A percentile compares a stretch with the other conserved stretches of the same genome.
Conservation (phyloP, 2,329 filamentous ascomycete species). For the Pestalotiopsis sp. region DNA sequence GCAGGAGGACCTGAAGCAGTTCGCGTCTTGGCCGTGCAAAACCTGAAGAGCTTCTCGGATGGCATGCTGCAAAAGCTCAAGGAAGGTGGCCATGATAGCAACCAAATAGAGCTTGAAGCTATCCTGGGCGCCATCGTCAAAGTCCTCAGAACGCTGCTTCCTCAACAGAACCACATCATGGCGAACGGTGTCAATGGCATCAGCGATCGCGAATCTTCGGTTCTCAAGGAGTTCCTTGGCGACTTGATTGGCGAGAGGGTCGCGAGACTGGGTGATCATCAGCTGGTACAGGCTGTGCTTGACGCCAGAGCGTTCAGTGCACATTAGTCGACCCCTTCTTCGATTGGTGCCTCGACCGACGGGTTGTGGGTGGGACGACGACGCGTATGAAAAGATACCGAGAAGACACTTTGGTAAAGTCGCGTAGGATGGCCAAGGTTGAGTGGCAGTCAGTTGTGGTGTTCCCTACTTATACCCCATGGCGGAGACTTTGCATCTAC, state of each 20-base stretch:
- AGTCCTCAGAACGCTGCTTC: constrained; percentile 45
- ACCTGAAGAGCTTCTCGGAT: constrained; percentile 54
- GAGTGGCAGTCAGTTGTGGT: background rate
- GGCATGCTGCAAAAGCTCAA: constrained; percentile 54
- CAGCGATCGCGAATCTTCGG: constrained; percentile 39
- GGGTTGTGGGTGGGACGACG: background rate
- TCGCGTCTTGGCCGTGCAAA: constrained; percentile 55
- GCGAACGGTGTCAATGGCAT: constrained; percentile 42
- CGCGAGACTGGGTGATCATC: constrained; percentile 43
- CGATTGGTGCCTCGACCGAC: background rate
- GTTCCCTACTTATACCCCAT: constrained; percentile 1
- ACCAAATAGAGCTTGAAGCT: constrained; percentile 51
- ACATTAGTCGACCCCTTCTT: background rate
- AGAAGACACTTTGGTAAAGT: background rate
- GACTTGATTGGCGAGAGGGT: constrained; percentile 53
- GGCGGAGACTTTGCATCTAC: background rate
- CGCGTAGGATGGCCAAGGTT: background rate
- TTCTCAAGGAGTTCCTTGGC: constrained; percentile 56
- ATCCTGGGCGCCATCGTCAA: constrained; percentile 57
- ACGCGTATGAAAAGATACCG: background rate
- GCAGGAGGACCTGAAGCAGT: constrained; percentile 69
- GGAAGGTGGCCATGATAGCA: constrained; percentile 46
- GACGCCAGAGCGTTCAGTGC: constrained; percentile 54
- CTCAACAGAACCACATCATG: constrained; percentile 31
- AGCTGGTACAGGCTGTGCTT: constrained; percentile 50